Conservation (phyloP, 805 yeast species). For the Metschnikowia chrysomelidarum region DNA sequence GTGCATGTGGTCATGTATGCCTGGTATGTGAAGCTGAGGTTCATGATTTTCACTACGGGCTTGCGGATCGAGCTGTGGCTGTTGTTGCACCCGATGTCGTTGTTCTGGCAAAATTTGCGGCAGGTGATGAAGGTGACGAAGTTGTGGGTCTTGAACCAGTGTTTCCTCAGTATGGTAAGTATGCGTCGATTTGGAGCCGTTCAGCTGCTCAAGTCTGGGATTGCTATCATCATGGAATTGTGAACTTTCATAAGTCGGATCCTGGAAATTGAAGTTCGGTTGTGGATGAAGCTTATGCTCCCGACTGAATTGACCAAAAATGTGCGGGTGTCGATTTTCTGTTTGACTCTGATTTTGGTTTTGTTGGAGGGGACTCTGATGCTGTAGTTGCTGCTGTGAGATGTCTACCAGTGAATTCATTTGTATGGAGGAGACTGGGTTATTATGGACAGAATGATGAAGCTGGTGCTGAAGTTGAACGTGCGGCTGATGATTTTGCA, state of each 20-base stretch:
- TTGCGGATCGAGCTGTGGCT: slow-evolving; percentile 12
- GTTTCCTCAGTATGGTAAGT: slow-evolving; percentile 2
- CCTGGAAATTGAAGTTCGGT: slow-evolving; percentile 9
- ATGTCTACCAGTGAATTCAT: slow-evolving; percentile 1
- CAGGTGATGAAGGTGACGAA: slow-evolving; percentile 13
- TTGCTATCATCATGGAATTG: slow-evolving; percentile 8
- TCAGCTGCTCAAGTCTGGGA: slow-evolving; percentile 1
- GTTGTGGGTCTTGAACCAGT: slow-evolving; percentile 12
- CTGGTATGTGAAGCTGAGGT: slow-evolving; percentile 5
- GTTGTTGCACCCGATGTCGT: slow-evolving; percentile 5
- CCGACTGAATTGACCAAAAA: slow-evolving; percentile 3
- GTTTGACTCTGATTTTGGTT: slow-evolving; percentile 2
- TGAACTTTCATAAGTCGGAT: slow-evolving; percentile 3
- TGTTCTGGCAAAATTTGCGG: background rate
- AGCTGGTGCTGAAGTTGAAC: slow-evolving; percentile 5
- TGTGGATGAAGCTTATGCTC: slow-evolving; percentile 1
- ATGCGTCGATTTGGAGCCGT: slow-evolving; percentile 2
- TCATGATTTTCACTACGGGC: slow-evolving; percentile 2
- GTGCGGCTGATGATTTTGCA: slow-evolving; percentile 2
- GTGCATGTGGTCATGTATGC: slow-evolving; percentile 3
- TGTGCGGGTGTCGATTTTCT: background rate
- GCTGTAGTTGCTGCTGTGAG: slow-evolving; percentile 4
- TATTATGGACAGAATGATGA: too few relatives aligned
- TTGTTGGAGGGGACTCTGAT: slow-evolving; percentile 5
- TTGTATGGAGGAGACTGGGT: too few relatives aligned